Conservation (phyloP, 306 rosid genomes). For the Begonia fuchsioides region DNA sequence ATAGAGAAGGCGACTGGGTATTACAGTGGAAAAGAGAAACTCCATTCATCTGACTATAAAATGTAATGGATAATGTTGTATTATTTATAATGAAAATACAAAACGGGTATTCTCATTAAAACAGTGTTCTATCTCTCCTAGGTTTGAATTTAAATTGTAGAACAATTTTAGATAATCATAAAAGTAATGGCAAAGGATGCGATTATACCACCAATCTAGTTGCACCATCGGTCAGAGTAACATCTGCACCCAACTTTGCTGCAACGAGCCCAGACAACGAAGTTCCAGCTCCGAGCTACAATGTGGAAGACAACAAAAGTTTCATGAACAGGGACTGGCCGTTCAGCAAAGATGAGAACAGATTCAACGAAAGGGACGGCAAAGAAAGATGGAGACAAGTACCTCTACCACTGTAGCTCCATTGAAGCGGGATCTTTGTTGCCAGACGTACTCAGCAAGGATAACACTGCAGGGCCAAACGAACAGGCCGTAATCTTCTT, state of each 20-base stretch:
- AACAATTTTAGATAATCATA: no score
- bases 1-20: constrained; percentile 12
- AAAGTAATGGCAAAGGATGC: not conserved
- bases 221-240: constrained; percentile 58
- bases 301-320: not conserved
- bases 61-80: no score
- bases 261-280: constrained; percentile 80
- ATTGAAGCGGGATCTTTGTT: constrained; percentile 44
- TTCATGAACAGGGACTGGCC: not conserved
- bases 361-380: not conserved
- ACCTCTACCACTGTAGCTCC: constrained; percentile 61
- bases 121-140: no score
- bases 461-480: constrained; percentile 82
- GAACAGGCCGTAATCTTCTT: constrained; percentile 71
- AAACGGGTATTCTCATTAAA: no score
- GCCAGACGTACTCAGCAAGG: constrained; percentile 81
- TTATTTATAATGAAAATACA: no score
- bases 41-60: no score
- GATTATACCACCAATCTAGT: constrained; percentile 36
- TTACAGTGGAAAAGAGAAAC: not conserved
- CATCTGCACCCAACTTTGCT: constrained; percentile 51
- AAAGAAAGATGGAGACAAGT: not conserved
- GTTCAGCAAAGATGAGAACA: not conserved
- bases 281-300: constrained; percentile 80
- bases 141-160: no score